These are phyloP conservation scores for Globisporangium solare DNA, from an alignment of 352 stramenopile species.

Conservation along the genomic window DNA sequence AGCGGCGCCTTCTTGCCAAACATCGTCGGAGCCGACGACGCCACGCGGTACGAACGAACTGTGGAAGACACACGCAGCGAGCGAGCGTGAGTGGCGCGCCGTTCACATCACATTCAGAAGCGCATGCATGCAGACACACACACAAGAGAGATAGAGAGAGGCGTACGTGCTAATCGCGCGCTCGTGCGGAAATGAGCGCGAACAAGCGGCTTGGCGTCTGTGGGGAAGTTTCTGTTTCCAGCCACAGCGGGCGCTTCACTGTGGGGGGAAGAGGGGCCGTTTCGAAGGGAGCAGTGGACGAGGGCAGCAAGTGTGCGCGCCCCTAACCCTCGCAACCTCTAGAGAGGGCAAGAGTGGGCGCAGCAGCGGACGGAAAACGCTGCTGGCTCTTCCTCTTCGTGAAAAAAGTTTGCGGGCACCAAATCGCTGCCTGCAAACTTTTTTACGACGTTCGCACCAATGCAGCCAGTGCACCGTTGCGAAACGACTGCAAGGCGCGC, in stretches of 20 bases:
- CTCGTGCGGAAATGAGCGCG: slow-evolving; percentile 17
- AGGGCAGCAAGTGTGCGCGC: background rate
- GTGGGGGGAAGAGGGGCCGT: background rate
- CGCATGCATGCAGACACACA: background rate
- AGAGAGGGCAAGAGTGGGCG: no score
- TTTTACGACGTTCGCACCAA: no score
- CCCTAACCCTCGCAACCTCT: no score
- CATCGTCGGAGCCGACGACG: slow-evolving; percentile 21
- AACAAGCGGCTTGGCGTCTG: background rate
- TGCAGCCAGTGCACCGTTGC: slow-evolving; percentile 3
- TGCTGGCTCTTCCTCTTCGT: background rate
- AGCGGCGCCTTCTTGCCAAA: slow-evolving; percentile 48
- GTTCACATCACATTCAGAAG: no score
- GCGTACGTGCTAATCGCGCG: slow-evolving; percentile 1
- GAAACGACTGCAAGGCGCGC: background rate
- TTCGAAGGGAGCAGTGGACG: background rate
- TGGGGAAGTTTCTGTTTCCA: background rate
- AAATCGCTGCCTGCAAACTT: no score
- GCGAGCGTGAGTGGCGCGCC: no score
- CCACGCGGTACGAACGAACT: background rate
- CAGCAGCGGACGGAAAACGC: background rate
- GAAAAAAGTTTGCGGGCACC: background rate
- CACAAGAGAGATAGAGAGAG: background rate
- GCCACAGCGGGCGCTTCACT: no score
- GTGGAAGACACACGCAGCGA: slow-evolving; percentile 5